These are phyloP conservation scores for Bipolaris cookei DNA, from an alignment of 2,329 filamentous ascomycete species.

Conservation along the genomic window DNA sequence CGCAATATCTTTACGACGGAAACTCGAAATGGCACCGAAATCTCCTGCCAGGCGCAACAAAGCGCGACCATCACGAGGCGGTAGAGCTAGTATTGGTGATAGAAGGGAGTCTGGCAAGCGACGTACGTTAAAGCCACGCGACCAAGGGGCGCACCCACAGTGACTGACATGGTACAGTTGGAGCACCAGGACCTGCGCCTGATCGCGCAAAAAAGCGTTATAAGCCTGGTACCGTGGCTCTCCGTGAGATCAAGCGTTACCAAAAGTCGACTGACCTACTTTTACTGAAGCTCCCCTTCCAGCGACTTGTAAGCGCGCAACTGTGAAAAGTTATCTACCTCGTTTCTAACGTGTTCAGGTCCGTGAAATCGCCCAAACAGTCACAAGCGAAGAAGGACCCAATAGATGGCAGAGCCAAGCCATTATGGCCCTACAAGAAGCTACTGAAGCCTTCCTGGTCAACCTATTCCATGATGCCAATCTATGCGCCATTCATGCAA, in stretches of 20 bases:
- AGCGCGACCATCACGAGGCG: constrained; percentile 44
- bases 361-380: constrained; percentile 69
- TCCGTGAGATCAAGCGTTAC: constrained; percentile 98
- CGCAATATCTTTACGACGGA: background rate
- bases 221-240: constrained; percentile 80
- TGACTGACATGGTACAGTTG: constrained; percentile 28
- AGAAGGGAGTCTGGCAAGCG: constrained; percentile 30
- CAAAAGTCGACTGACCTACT: constrained; percentile 97
- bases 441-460: constrained; percentile 97
- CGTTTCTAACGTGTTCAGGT: constrained; percentile 68
- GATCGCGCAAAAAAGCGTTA: constrained; percentile 50
- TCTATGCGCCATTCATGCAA: constrained; percentile 97
- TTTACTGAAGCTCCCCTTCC: constrained; percentile 97
- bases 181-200: constrained; percentile 44
- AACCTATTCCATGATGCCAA: constrained; percentile 99
- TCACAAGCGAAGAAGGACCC: constrained; percentile 74
- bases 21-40: constrained; percentile 30
- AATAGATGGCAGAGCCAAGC: constrained; percentile 88
- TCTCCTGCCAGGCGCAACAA: constrained; percentile 36
- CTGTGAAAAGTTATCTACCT: no score
- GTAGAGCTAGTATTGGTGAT: constrained; percentile 25
- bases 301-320: constrained; percentile 72
- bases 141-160: background rate
- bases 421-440: constrained; percentile 97
- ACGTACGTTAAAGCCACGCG: constrained; percentile 18